Evolutionary conservation across 208 protist species (phyloP).

Genomic region (Crithidia bombi): DNA sequence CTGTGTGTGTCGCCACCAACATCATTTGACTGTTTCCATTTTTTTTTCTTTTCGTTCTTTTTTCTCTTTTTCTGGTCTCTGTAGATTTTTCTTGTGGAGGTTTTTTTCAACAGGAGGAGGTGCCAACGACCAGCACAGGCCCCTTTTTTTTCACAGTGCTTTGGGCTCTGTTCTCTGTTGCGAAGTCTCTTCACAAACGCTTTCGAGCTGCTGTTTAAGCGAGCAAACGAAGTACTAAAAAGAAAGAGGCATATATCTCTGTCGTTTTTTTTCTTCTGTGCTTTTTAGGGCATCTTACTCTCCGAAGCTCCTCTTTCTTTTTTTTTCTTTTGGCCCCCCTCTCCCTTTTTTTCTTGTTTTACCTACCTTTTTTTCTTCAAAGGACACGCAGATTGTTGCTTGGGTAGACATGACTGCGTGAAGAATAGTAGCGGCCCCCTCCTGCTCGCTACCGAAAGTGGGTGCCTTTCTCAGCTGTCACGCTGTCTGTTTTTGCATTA

Average conservation of each 20-base stretch:
- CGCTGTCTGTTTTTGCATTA: no score
- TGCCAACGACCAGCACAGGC: not conserved
- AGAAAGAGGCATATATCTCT: no score
- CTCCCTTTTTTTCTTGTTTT: slow-evolving; percentile 26
- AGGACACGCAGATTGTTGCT: no score
- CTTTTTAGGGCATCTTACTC: not conserved
- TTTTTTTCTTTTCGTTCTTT: slow-evolving; percentile 24
- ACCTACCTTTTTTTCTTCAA: slow-evolving; percentile 17
- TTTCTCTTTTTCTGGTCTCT: slow-evolving; percentile 8
- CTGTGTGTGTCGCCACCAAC: slow-evolving; percentile 1
- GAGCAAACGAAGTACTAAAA: no score
- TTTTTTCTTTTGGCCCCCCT: slow-evolving; percentile 11
- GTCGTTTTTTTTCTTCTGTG: slow-evolving; percentile 6
- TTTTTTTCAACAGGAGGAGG: not conserved
- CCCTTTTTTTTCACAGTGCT: slow-evolving; percentile 3
- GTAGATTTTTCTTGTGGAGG: not conserved
- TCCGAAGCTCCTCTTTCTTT: slow-evolving; percentile 8
- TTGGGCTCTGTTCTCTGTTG: not conserved
- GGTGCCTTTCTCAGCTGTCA: no score
- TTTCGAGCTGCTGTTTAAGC: no score
- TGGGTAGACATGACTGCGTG: no score
- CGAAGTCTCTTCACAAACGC: not conserved
- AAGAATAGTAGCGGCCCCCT: no score
- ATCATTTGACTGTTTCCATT: not conserved
- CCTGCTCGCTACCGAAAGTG: no score